phyloP scores from a whole-genome alignment of 345 rosid genomes.

The Eucalyptus grandis region DNA sequence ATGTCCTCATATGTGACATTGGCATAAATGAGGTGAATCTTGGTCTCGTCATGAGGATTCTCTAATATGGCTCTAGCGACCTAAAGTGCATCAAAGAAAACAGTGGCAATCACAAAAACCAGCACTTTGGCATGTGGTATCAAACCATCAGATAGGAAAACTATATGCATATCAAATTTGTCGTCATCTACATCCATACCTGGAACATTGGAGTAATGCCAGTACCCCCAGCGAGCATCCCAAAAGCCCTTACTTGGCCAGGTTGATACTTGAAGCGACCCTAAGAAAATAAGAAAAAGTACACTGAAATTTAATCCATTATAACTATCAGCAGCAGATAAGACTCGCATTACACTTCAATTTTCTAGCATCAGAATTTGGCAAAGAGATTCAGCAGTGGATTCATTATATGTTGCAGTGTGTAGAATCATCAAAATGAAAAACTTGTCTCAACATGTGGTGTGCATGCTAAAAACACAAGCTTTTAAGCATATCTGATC shows the following conservation, averaged over 20 bases:
- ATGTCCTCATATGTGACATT: conserved; percentile 44
- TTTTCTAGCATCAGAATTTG: not conserved
- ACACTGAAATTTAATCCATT: not conserved
- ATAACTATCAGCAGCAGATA: not conserved
- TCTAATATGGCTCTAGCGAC: conserved; percentile 43
- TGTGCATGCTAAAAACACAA: not conserved
- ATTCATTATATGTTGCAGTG: not conserved
- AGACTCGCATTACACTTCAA: not conserved
- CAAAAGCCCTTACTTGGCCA: conserved; percentile 50
- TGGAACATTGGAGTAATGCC: conserved; percentile 78
- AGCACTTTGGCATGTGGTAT: not conserved
- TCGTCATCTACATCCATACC: conserved; percentile 8
- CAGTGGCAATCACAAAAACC: not conserved
- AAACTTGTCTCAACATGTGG: not conserved
- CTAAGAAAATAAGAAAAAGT: conserved; percentile 1
- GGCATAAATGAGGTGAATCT: conserved; percentile 34
- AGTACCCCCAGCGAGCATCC: conserved; percentile 71
- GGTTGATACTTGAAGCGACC: conserved; percentile 64
- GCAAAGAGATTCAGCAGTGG: not conserved
- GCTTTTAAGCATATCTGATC: not conserved
- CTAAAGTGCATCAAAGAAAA: conserved; percentile 2
- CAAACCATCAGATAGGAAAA: not conserved
- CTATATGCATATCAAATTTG: not conserved
- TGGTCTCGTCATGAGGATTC: conserved; percentile 30
- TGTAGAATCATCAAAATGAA: not conserved